phyloP scores from a whole-genome alignment of 129 eudicot species.

The Chrysanthemum lavandulifolium region DNA sequence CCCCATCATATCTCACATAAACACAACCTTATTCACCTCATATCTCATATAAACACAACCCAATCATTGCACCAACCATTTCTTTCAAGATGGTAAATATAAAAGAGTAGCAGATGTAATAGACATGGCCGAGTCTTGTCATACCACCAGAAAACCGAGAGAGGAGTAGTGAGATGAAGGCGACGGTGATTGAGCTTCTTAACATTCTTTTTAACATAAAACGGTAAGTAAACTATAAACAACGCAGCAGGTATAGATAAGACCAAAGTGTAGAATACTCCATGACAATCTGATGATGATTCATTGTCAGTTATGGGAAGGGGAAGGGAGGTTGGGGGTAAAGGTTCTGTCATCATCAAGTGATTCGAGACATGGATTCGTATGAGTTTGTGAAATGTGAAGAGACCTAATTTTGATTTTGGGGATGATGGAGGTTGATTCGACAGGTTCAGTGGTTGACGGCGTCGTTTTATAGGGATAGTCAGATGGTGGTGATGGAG shows the following conservation, averaged over 20 bases:
- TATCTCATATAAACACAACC: too few species aligned
- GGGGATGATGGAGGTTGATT: neutral
- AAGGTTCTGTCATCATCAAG: neutral
- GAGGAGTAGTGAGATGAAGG: too few species aligned
- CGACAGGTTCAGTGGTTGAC: neutral
- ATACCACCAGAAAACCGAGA: too few species aligned
- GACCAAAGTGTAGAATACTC: conserved; percentile 56
- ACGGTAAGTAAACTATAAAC: conserved; percentile 60
- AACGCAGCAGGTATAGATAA: conserved; percentile 52
- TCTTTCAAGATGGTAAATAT: too few species aligned
- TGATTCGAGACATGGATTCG: too few species aligned
- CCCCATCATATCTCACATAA: too few species aligned
- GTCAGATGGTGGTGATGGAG: neutral
- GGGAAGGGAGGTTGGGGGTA: conserved; percentile 5
- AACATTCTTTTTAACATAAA: conserved; percentile 48
- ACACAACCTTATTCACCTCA: too few species aligned
- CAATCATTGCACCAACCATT: too few species aligned
- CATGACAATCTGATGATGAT: conserved; percentile 41
- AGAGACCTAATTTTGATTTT: conserved; percentile 18
- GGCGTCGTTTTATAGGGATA: neutral
- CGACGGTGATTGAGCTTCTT: conserved; percentile 56
- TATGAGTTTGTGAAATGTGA: too few species aligned
- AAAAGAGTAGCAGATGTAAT: too few species aligned
- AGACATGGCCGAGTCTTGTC: too few species aligned
- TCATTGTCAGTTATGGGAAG: neutral